Conservation (phyloP, 805 yeast genomes). For the Torulaspora gathmanii region DNA sequence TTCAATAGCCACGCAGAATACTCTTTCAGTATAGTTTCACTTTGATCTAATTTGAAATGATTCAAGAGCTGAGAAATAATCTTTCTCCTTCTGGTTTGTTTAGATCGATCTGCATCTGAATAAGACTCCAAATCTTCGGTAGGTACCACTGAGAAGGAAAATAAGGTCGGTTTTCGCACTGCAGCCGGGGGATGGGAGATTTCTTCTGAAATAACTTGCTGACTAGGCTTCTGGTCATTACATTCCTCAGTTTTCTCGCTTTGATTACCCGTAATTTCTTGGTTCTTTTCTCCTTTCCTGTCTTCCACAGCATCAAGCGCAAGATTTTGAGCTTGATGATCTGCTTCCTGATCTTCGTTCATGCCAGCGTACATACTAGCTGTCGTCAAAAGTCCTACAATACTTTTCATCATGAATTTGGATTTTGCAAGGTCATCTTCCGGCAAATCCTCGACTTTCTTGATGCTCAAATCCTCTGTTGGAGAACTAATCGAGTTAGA, state of each 20-base stretch:
- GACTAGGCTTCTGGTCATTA: neutral
- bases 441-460: conserved; percentile 3
- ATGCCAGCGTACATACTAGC: conserved; percentile 49
- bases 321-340: conserved; percentile 19
- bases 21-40: conserved; percentile 55
- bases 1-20: conserved; percentile 75
- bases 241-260: neutral
- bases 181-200: conserved; percentile 1
- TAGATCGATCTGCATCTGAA: neutral
- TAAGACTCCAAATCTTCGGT: neutral
- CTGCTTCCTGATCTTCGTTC: conserved; percentile 26
- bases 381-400: conserved; percentile 52
- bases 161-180: conserved; percentile 18
- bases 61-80: conserved; percentile 3
- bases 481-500: neutral
- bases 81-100: neutral
- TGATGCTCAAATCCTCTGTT: conserved; percentile 2
- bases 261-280: neutral
- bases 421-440: conserved; percentile 35
- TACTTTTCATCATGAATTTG: conserved; percentile 46
- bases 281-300: neutral
- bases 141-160: conserved; percentile 21
- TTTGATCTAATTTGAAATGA: conserved; percentile 44
- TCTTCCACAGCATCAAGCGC: conserved; percentile 11
- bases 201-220: neutral